A percentile compares a stretch with the other conserved stretches of the same genome.
These are phyloP conservation scores for Penicillium fuscoglaucum DNA, from an alignment of 2,329 filamentous ascomycete species.

Conservation along the genomic window DNA sequence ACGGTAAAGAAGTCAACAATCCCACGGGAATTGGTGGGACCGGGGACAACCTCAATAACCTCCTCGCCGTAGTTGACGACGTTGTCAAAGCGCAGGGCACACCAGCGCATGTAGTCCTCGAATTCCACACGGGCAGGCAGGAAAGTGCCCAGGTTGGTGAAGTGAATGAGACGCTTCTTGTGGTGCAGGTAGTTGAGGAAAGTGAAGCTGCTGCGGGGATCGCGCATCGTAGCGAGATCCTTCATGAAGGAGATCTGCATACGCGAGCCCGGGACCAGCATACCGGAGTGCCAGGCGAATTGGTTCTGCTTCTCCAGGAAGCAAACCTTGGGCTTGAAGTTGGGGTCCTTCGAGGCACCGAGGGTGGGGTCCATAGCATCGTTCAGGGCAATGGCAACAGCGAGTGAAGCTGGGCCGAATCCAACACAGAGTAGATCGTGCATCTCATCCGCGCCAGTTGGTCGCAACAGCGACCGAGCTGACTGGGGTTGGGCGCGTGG, in stretches of 20 bases:
- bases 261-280: constrained; percentile 87
- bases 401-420: constrained; percentile 87
- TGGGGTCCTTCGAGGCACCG: constrained; percentile 33
- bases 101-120: constrained; percentile 95
- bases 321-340: constrained; percentile 65
- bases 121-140: constrained; percentile 83
- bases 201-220: constrained; percentile 88
- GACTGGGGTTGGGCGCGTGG: constrained; percentile 23
- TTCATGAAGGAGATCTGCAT: constrained; percentile 99
- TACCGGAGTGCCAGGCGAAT: constrained; percentile 93
- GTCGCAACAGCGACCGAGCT: constrained; percentile 49
- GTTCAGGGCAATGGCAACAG: constrained; percentile 84
- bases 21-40: constrained; percentile 48
- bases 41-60: constrained; percentile 69
- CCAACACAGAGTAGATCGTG: constrained; percentile 89
- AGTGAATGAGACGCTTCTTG: constrained; percentile 79
- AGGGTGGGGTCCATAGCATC: constrained; percentile 63
- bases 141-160: constrained; percentile 89
- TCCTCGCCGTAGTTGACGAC: constrained; percentile 76
- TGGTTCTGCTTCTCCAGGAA: constrained; percentile 82
- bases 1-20: constrained; percentile 68
- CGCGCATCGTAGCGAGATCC: constrained; percentile 83
- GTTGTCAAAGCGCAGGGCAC: constrained; percentile 72
- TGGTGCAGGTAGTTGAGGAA: constrained; percentile 91
- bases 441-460: constrained; percentile 61